Percentiles rank a stretch among this genome's conserved stretches.
Conservation (phyloP, 495 filamentous ascomycete genomes). For the Podospora australis region DNA sequence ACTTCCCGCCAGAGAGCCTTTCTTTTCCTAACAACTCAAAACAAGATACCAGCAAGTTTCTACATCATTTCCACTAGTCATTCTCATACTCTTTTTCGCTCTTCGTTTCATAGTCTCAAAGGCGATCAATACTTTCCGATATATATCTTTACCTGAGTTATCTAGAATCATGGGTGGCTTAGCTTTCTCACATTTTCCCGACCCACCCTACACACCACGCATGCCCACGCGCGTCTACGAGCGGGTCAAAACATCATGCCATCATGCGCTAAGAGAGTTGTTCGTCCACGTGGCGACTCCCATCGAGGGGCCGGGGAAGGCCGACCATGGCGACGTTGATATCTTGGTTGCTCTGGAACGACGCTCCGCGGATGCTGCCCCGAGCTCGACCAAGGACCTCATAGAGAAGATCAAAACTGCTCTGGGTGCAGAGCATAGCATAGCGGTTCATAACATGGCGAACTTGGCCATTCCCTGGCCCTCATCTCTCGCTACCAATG, state of each 20-base stretch:
- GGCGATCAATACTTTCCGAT: too few species aligned
- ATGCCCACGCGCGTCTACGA: conserved; percentile 48
- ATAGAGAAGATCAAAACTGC: conserved; percentile 16
- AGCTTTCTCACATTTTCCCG: conserved; percentile 41
- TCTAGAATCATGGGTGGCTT: conserved; percentile 49
- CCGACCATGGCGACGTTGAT: conserved; percentile 54
- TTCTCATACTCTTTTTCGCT: not conserved
- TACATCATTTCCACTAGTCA: too few species aligned
- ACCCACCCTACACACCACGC: conserved; percentile 49
- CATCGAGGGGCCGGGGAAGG: conserved; percentile 51
- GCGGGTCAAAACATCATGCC: conserved; percentile 31
- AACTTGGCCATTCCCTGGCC: conserved; percentile 51
- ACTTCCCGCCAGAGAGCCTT: too few species aligned
- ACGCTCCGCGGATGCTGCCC: not conserved
- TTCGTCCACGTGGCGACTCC: conserved; percentile 44
- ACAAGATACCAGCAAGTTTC: too few species aligned
- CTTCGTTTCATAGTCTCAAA: not conserved
- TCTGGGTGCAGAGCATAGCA: conserved; percentile 26
- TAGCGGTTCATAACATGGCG: conserved; percentile 18
- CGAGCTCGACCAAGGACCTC: conserved; percentile 4
- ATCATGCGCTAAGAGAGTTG: conserved; percentile 35
- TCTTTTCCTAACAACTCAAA: too few species aligned
- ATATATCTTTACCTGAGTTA: too few species aligned
- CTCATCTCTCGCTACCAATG: not conserved
- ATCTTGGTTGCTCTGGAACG: conserved; percentile 44